A percentile compares a stretch with the other conserved stretches of the same genome.
Evolutionary conservation across 2,329 filamentous ascomycete genomes (phyloP).

Genomic region (Alternaria incomplexa): DNA sequence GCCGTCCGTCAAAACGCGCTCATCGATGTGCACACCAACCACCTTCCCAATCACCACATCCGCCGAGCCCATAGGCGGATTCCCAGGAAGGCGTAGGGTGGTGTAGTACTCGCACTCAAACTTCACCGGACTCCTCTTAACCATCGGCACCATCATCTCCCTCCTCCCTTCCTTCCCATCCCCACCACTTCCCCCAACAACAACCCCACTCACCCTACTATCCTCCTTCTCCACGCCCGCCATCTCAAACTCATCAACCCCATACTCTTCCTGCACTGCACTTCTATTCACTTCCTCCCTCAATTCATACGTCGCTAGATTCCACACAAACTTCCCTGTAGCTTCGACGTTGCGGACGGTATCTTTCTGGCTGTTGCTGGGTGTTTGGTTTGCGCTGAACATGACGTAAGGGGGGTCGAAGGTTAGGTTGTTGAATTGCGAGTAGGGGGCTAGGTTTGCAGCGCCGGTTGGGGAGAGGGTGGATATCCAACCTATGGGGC

Average conservation of each 20-base stretch:
- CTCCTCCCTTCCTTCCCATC: not conserved
- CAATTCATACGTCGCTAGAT: slow-evolving; percentile 63
- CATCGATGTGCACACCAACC: slow-evolving; percentile 63
- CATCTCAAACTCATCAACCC: slow-evolving; percentile 62
- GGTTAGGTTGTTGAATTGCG: slow-evolving; percentile 68
- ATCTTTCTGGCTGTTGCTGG: slow-evolving; percentile 58
- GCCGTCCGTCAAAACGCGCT: slow-evolving; percentile 61
- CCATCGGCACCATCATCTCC: slow-evolving; percentile 55
- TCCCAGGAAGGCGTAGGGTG: slow-evolving; percentile 62
- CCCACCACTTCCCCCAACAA: not conserved
- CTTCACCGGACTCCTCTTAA: slow-evolving; percentile 60
- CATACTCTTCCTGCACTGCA: slow-evolving; percentile 57
- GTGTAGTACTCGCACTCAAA: slow-evolving; percentile 65
- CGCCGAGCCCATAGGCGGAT: slow-evolving; percentile 63
- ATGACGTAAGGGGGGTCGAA: slow-evolving; percentile 69
- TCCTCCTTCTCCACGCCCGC: slow-evolving; percentile 59
- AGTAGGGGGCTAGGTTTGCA: slow-evolving; percentile 66
- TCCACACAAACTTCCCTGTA: slow-evolving; percentile 65
- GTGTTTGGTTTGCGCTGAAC: slow-evolving; percentile 65
- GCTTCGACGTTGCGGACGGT: slow-evolving; percentile 63
- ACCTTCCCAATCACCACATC: slow-evolving; percentile 66
- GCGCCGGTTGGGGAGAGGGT: slow-evolving; percentile 56
- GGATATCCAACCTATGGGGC: slow-evolving; percentile 69
- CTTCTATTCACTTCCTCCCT: slow-evolving; percentile 63
- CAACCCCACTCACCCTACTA: slow-evolving; percentile 45